Evolutionary conservation across 2,329 filamentous ascomycete species (phyloP), one percentile per base, ranked within the genome.

Genomic region (Chaetomium sp.): DNA sequence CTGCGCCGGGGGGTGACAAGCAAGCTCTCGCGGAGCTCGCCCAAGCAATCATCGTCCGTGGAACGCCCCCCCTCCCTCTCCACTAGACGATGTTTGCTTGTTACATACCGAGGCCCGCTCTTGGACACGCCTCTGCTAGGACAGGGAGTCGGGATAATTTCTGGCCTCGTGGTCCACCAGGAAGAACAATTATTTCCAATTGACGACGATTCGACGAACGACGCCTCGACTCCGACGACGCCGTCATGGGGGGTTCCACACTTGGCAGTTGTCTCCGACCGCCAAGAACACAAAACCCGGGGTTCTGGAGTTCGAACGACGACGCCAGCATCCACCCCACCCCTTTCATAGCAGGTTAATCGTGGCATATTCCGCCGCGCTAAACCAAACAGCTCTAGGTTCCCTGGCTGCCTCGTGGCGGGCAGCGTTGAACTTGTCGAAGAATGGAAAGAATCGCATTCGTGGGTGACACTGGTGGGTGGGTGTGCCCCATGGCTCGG

Each of bases 41-140:
- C 2, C 3, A 27, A 27, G 19, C 19, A 27, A 27, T 27, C 19
- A 27, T 27, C 19, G 19, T 27, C 19, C 19, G 19, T 27, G 19
- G 19, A 27, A 27, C 19, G 19, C 19, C 19, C 19, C 19, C 19
- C 19, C 19, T 27, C 19, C 19, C 19, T 27, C 19, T 27, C 19
- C 19, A 27, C 19, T 27, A 27, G 19, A 27, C 19, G 19, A 27
- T 27, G 19, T 27, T 27, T 27, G 19, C 19, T 27, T 27, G 19
- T 27, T 27, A 27, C 19, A 27, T 27, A 52, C 50, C 55, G 32
- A 50, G 35, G 46, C 51, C 41, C 44, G 49, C 57, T 54, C 36
- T 49, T 50, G 51, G 59, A 59, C 49, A 54, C 59, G 58, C 60
- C 61, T 51, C 53, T 49, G 55, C 45, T 58, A 56, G 61, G 55